Conservation (phyloP, 2,329 filamentous ascomycete genomes). For the Paracorniculantispora psalliotae region DNA sequence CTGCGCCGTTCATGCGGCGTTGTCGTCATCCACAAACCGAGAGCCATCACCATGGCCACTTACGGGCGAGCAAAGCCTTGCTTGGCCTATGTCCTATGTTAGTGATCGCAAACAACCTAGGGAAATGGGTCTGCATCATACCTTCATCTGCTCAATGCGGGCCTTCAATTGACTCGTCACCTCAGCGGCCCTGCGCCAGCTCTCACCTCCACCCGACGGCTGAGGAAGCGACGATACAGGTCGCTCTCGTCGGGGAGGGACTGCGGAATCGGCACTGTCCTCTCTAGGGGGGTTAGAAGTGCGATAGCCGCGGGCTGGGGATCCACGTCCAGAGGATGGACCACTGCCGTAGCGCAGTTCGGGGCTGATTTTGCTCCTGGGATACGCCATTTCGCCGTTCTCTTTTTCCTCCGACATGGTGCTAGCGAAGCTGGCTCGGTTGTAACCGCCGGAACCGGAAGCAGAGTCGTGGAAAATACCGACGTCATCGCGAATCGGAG, state of each 20-base stretch:
- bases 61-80: slow-evolving; percentile 28
- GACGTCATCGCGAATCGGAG: slow-evolving; percentile 53
- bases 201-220: slow-evolving; percentile 53
- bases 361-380: slow-evolving; percentile 50
- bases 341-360: slow-evolving; percentile 49
- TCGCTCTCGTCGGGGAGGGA: slow-evolving; percentile 26
- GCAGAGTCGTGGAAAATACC: slow-evolving; percentile 54
- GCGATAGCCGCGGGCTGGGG: slow-evolving; percentile 53
- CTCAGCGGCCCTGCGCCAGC: slow-evolving; percentile 94
- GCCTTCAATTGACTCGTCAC: slow-evolving; percentile 97
- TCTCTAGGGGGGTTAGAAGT: slow-evolving; percentile 29
- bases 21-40: neutral
- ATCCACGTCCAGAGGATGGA: slow-evolving; percentile 52
- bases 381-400: slow-evolving; percentile 52
- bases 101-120: neutral
- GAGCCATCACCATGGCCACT: slow-evolving; percentile 4
- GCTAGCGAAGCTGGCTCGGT: slow-evolving; percentile 59
- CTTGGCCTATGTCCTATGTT: slow-evolving; percentile 22
- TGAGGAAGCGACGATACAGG: slow-evolving; percentile 33
- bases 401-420: slow-evolving; percentile 73
- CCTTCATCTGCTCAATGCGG: slow-evolving; percentile 98
- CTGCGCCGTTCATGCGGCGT: neutral
- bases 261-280: slow-evolving; percentile 28
- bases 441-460: slow-evolving; percentile 35
- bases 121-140: slow-evolving; percentile 24